These are phyloP conservation scores for Fusarium penzigii DNA, from an alignment of 2,329 filamentous ascomycete genomes.

Conservation along the genomic window DNA sequence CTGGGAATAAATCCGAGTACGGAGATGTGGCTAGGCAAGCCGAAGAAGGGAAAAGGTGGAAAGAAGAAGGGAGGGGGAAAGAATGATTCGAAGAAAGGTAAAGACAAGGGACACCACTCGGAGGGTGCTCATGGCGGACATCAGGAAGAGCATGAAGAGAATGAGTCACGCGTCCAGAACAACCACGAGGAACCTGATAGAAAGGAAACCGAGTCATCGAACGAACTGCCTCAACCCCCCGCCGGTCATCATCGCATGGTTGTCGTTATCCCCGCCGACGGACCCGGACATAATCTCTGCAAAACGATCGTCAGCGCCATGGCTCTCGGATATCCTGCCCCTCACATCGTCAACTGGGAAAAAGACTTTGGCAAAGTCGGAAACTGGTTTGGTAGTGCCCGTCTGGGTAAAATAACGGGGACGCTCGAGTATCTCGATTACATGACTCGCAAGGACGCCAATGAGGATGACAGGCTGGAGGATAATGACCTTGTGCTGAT, in stretches of 20 bases:
- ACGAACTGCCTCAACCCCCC: background rate
- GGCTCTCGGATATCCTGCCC: constrained; percentile 28
- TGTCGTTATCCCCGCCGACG: constrained; percentile 19
- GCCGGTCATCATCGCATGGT: constrained; percentile 14
- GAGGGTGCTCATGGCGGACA: background rate
- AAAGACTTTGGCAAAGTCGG: constrained; percentile 11
- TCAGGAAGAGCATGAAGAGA: background rate
- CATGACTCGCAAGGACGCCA: background rate
- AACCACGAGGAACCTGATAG: background rate
- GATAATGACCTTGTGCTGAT: constrained; percentile 29
- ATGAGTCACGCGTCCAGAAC: background rate
- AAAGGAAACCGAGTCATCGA: background rate
- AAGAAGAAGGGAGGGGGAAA: background rate
- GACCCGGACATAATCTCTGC: constrained; percentile 26
- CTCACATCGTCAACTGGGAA: constrained; percentile 31
- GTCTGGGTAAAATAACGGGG: constrained; percentile 31
- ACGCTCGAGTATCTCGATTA: constrained; percentile 27
- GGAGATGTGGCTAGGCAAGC: background rate
- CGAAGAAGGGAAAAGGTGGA: background rate
- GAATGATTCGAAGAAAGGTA: no score
- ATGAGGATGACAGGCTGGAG: constrained; percentile 7
- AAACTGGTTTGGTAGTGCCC: constrained; percentile 17
- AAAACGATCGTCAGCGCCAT: constrained; percentile 28
- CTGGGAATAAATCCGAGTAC: no score
- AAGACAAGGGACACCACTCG: background rate